Base-by-base conservation (phyloP, 2,329 filamentous ascomycete genomes). In the Epichloe aotearoae region DNA sequence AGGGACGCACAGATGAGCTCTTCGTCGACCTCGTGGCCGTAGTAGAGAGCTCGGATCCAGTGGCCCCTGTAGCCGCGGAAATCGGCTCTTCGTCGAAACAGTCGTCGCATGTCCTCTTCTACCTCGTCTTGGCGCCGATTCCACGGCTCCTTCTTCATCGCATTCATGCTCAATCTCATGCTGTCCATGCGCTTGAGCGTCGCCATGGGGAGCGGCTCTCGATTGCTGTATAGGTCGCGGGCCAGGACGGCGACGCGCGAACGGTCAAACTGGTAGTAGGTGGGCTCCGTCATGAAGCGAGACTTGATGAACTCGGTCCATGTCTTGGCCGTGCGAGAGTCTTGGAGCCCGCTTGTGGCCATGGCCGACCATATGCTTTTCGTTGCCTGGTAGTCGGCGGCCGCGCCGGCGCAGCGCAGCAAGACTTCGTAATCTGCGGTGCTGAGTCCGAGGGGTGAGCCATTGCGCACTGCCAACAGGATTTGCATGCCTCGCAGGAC, bases 281-380 rank as follows among this genome's bases (percentile, higher is more conserved):
- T 48, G 1, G 70, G 65, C 19, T 75, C 68, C 0, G 69, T 67
- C 45, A 75, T 57, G 56, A 72, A 78, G 1, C 73, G 68, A 4
- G 73, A 69, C 53, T 69, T 70, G 54, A 75, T 56, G 54, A 71
- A 77, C 53, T 77, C 76, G 41, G 58, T 54, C 61, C 71, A 74
- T 3, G 64, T 61, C 19, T 58, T 55, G 2, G 63, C 58, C 2
- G 62, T 64, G 26, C 69, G 63, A 52, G 60, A 62, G 1, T 55
- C 44, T 50, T 58, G 61, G 46, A 68, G 26, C 4, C 59, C 57
- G 15, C 54, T 50, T 14, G 49, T 17, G 8, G 57, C 52, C 54
- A 71, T 65, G 47, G 64, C 49, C 2, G 58, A 43, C 66, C 67
- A 73, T 41, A 74, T 56, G 20, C 50, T 50, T 49, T 65, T 66